These are phyloP conservation scores for Xenosphaeropsis pyriputrescens DNA, from an alignment of 2,329 filamentous ascomycete genomes.

Conservation along the genomic window DNA sequence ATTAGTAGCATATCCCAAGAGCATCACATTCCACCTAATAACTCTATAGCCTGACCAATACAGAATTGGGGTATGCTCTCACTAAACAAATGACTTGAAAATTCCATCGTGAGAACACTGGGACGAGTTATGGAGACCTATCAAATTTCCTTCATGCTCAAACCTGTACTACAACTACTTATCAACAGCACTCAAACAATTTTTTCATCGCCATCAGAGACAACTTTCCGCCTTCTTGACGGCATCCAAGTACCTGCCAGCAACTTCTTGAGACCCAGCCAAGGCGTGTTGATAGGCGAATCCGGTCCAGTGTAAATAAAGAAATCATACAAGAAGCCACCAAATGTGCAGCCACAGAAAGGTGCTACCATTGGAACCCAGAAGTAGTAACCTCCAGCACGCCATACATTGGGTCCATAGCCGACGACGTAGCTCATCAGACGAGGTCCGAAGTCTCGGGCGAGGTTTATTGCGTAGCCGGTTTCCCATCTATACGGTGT, in stretches of 20 bases:
- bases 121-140: no score
- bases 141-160: no score
- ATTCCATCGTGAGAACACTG: no score
- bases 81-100: no score
- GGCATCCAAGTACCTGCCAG: neutral
- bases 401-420: constrained; percentile 54
- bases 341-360: constrained; percentile 47
- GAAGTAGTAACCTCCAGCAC: constrained; percentile 55
- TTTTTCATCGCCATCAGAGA: no score
- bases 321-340: constrained; percentile 51
- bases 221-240: no score
- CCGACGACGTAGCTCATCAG: constrained; percentile 53
- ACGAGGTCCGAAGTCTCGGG: constrained; percentile 57
- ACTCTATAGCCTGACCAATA: no score
- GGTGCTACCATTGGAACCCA: constrained; percentile 65
- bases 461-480: constrained; percentile 61
- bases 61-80: no score
- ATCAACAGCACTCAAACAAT: no score
- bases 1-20: no score
- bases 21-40: no score
- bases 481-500: constrained; percentile 44
- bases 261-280: constrained; percentile 36
- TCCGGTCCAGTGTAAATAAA: constrained; percentile 52
- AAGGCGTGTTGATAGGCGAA: constrained; percentile 56
- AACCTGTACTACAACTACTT: no score